These are phyloP conservation scores for Pecoramyces ruminantium DNA, from an alignment of 192 early-diverging fungal genomes.

Conservation along the genomic window DNA sequence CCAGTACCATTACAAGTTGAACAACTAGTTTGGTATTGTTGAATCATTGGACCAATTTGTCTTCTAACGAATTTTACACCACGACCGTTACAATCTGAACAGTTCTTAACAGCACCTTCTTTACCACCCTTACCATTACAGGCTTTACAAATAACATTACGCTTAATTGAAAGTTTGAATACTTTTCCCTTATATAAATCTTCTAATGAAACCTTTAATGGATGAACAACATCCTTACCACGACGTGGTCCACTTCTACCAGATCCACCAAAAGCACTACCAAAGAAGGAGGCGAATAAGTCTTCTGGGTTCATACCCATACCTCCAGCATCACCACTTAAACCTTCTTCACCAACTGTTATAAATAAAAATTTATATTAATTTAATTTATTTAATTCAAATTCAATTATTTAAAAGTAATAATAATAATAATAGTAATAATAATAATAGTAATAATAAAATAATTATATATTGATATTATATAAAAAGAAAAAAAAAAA, in stretches of 20 bases:
- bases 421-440: too few relatives aligned
- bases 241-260: slow-evolving; percentile 67
- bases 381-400: too few relatives aligned
- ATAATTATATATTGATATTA: too few relatives aligned
- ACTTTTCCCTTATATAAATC: slow-evolving; percentile 82
- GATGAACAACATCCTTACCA: slow-evolving; percentile 88
- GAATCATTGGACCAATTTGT: slow-evolving; percentile 98
- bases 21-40: slow-evolving; percentile 98
- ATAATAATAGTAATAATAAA: too few relatives aligned
- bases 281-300: slow-evolving; percentile 94
- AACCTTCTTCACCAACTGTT: slow-evolving; percentile 5
- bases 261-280: slow-evolving; percentile 28
- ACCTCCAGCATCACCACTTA: slow-evolving; percentile 30
- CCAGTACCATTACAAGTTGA: slow-evolving; percentile 76
- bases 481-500: too few relatives aligned
- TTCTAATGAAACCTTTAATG: slow-evolving; percentile 68
- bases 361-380: too few relatives aligned
- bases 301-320: slow-evolving; percentile 49
- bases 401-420: too few relatives aligned
- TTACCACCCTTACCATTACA: slow-evolving; percentile 96
- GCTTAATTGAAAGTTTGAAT: slow-evolving; percentile 87
- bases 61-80: slow-evolving; percentile 80
- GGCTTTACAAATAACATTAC: slow-evolving; percentile 74
- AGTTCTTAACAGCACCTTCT: slow-evolving; percentile 78
- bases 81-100: slow-evolving; percentile 68